These are phyloP conservation scores for Epichloe sibirici DNA, from an alignment of 2,329 filamentous ascomycete species.

Conservation along the genomic window DNA sequence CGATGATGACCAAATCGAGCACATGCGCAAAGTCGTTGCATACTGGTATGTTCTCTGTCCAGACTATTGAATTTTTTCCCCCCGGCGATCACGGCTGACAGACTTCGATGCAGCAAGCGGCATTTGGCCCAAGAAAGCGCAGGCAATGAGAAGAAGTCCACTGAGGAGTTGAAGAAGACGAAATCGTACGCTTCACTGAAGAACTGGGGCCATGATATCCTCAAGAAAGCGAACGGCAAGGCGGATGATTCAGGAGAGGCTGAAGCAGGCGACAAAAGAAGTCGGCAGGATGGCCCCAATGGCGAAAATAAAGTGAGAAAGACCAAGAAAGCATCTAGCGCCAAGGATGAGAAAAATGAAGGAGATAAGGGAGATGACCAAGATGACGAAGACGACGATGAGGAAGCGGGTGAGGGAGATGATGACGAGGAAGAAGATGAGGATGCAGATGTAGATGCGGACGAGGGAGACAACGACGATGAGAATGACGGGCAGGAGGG, in stretches of 20 bases:
- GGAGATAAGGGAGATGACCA: slow-evolving; percentile 2
- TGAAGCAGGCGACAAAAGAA: slow-evolving; percentile 17
- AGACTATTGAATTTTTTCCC: neutral
- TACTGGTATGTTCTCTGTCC: slow-evolving; percentile 34
- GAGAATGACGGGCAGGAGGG: neutral
- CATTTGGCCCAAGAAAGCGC: slow-evolving; percentile 53
- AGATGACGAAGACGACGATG: neutral
- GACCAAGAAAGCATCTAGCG: slow-evolving; percentile 10
- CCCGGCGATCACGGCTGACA: neutral
- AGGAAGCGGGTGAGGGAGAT: slow-evolving; percentile 2
- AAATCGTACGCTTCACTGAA: slow-evolving; percentile 47
- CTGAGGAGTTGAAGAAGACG: slow-evolving; percentile 31
- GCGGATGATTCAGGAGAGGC: slow-evolving; percentile 6
- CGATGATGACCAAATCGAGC: slow-evolving; percentile 39
- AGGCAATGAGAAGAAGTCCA: slow-evolving; percentile 39
- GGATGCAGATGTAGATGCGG: neutral
- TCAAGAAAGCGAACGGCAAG: slow-evolving; percentile 25
- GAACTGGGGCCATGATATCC: slow-evolving; percentile 47
- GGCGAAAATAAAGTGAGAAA: slow-evolving; percentile 21
- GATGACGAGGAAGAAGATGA: slow-evolving; percentile 5
- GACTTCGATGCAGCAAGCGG: slow-evolving; percentile 32
- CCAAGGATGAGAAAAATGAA: neutral
- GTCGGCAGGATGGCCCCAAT: slow-evolving; percentile 10
- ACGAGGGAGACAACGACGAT: too few species aligned
- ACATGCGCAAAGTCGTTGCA: slow-evolving; percentile 51